These are phyloP conservation scores for Alternaria sp. DNA, from an alignment of 2,329 filamentous ascomycete genomes.

Conservation along the genomic window DNA sequence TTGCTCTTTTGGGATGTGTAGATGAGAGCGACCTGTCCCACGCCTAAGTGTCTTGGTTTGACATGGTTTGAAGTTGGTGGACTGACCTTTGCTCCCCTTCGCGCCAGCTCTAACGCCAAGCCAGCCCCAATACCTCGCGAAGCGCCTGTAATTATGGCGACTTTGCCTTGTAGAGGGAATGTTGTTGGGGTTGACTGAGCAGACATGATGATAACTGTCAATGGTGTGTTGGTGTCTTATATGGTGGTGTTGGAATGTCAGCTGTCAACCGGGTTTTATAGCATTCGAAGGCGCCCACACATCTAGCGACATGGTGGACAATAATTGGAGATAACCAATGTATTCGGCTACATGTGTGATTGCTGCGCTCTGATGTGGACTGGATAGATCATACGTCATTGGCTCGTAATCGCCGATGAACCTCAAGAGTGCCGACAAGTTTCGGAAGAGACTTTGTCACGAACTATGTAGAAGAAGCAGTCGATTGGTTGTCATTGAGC, in stretches of 20 bases:
- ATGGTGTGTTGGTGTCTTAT: not conserved
- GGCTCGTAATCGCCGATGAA: constrained; percentile 10
- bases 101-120: constrained; percentile 59
- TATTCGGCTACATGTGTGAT: not conserved
- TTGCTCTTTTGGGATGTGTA: constrained; percentile 55
- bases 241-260: not conserved
- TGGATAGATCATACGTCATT: constrained; percentile 12
- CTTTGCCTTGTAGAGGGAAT: constrained; percentile 44
- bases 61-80: not conserved
- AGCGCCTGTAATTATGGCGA: constrained; percentile 61
- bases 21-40: constrained; percentile 52
- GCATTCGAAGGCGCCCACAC: not conserved
- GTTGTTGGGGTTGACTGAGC: constrained; percentile 14
- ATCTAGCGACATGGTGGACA: not conserved
- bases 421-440: constrained; percentile 14
- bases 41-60: constrained; percentile 14
- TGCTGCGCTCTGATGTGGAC: not conserved
- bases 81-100: constrained; percentile 56
- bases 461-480: not conserved
- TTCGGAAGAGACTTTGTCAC: constrained; percentile 7
- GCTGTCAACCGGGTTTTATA: not conserved
- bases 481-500: not conserved
- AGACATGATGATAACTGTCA: constrained; percentile 21
- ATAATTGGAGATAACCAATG: not conserved
- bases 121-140: constrained; percentile 61